A percentile compares a stretch with the other conserved stretches of the same genome.
Conservation (phyloP, 2,329 filamentous ascomycete species). For the Colletotrichum gloeosporioides region DNA sequence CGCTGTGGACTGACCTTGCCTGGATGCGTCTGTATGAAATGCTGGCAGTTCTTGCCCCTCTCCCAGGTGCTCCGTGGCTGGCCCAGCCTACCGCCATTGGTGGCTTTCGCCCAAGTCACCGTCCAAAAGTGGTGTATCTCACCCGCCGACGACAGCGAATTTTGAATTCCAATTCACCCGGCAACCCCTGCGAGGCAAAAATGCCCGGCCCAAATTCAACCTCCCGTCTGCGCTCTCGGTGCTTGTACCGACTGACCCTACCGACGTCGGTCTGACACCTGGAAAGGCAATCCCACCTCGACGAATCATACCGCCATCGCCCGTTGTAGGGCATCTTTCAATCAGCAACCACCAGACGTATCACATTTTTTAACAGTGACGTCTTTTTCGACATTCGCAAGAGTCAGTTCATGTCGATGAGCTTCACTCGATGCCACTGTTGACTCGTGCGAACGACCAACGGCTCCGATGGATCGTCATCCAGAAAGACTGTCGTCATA, state of each 20-base stretch:
- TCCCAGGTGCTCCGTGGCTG: background rate
- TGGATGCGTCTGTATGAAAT: slow-evolving; percentile 5
- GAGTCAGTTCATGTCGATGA: slow-evolving; percentile 6
- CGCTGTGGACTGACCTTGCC: slow-evolving; percentile 12
- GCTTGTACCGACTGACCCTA: background rate
- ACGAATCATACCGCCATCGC: slow-evolving; percentile 7
- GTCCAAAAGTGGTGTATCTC: background rate
- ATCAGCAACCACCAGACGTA: slow-evolving; percentile 11
- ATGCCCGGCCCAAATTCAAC: background rate
- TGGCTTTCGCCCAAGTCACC: background rate
- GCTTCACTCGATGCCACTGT: background rate
- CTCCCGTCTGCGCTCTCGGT: background rate
- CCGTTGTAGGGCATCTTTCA: background rate
- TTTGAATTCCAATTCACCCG: slow-evolving; percentile 1
- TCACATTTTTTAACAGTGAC: slow-evolving; percentile 2
- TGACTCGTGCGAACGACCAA: slow-evolving; percentile 16
- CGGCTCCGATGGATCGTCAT: slow-evolving; percentile 1
- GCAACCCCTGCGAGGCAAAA: slow-evolving; percentile 13
- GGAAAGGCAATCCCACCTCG: background rate
- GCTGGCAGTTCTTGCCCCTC: slow-evolving; percentile 2
- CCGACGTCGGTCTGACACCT: slow-evolving; percentile 2
- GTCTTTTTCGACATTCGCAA: background rate
- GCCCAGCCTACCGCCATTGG: slow-evolving; percentile 11
- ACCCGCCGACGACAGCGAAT: background rate
- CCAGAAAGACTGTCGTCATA: slow-evolving; percentile 19